A percentile compares a stretch with the other conserved stretches of the same genome.
Conservation (phyloP, 1,284 basidiomycete genomes). For the Trichosporon faecale region DNA sequence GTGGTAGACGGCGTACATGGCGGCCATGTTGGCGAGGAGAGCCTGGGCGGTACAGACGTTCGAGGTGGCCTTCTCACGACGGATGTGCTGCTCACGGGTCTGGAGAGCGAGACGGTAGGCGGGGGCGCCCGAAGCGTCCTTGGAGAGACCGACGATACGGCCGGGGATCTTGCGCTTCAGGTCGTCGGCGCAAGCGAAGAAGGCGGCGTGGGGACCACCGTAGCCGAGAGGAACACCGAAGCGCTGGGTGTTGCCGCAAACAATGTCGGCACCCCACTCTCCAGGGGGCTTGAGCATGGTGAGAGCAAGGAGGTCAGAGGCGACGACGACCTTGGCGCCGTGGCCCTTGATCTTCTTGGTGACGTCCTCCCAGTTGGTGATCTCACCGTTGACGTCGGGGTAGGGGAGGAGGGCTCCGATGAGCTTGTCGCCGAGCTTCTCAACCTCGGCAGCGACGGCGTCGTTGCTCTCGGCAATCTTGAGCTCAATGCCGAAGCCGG, state of each 20-base stretch:
- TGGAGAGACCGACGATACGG: slow-evolving; percentile 84
- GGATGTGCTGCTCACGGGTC: slow-evolving; percentile 94
- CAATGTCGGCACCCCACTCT: slow-evolving; percentile 98
- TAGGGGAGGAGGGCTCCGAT: slow-evolving; percentile 90
- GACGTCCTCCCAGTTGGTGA: slow-evolving; percentile 71
- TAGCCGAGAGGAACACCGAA: slow-evolving; percentile 88
- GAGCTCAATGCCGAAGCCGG: slow-evolving; percentile 82
- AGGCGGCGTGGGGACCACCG: slow-evolving; percentile 89
- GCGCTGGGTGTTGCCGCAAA: slow-evolving; percentile 88
- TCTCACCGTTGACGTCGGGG: slow-evolving; percentile 82
- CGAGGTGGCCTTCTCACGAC: slow-evolving; percentile 90
- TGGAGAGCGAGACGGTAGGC: slow-evolving; percentile 93
- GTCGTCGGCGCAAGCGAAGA: slow-evolving; percentile 90
- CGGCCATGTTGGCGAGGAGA: slow-evolving; percentile 92
- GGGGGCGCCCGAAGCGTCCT: slow-evolving; percentile 75
- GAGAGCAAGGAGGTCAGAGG: slow-evolving; percentile 87
- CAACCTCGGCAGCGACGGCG: slow-evolving; percentile 57
- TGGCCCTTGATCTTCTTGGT: slow-evolving; percentile 68
- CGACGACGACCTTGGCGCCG: slow-evolving; percentile 77
- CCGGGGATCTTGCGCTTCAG: slow-evolving; percentile 98
- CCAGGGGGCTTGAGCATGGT: slow-evolving; percentile 93
- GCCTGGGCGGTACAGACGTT: slow-evolving; percentile 91
- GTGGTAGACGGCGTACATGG: slow-evolving; percentile 97
- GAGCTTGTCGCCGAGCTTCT: slow-evolving; percentile 58
- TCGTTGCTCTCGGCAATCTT: slow-evolving; percentile 57